Evolutionary conservation across 495 filamentous ascomycete species (phyloP).

Genomic region (Penicillium odoratum): DNA sequence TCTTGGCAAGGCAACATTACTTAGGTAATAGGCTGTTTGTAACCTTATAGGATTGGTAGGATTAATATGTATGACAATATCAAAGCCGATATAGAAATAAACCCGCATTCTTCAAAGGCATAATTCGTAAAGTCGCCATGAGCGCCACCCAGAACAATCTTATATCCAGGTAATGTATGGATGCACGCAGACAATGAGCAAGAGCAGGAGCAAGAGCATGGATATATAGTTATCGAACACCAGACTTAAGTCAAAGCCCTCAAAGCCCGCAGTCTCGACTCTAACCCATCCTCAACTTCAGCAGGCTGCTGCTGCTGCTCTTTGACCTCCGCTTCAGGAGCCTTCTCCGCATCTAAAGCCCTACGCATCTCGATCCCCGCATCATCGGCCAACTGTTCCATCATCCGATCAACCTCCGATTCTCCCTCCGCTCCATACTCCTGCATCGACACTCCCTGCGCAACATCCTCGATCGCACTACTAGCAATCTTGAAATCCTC

Average conservation of each 20-base stretch:
- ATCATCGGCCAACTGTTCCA: conserved; percentile 51
- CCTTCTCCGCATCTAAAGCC: conserved; percentile 40
- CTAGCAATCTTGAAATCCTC: conserved; percentile 52
- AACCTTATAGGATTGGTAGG: too few species aligned
- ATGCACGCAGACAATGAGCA: not conserved
- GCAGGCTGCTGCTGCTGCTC: conserved; percentile 31
- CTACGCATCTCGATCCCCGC: conserved; percentile 47
- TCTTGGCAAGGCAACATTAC: not conserved
- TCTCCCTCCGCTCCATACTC: conserved; percentile 51
- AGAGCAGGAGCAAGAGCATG: not conserved
- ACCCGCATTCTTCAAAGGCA: not conserved
- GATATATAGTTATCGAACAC: not conserved
- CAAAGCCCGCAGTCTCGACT: conserved; percentile 43
- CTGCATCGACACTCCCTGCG: conserved; percentile 47
- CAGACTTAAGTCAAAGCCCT: conserved; percentile 35
- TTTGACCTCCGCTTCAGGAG: conserved; percentile 42
- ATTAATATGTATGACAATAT: too few species aligned
- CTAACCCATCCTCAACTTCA: conserved; percentile 47
- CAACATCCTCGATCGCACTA: conserved; percentile 48
- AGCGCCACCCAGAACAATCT: not conserved
- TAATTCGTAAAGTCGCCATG: not conserved
- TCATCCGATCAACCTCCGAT: conserved; percentile 46
- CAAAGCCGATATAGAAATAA: not conserved
- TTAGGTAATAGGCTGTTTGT: too few species aligned
- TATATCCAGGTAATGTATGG: not conserved